Evolutionary conservation across 106 monocot genomes (phyloP).

Genomic region (Dioscorea alata): DNA sequence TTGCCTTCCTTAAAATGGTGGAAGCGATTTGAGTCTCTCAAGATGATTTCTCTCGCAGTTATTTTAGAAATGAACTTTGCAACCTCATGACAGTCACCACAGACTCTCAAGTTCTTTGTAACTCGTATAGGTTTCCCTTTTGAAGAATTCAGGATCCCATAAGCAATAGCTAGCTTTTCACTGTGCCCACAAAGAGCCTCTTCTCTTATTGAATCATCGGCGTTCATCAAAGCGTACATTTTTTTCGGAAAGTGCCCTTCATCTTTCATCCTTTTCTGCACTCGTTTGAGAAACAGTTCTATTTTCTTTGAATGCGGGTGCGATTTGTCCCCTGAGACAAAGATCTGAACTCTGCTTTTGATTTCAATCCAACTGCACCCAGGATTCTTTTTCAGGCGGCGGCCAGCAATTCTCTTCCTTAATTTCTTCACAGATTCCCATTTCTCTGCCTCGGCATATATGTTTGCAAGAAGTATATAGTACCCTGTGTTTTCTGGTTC

Average conservation of each 20-base stretch:
- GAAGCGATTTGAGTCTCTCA: constrained; percentile 60
- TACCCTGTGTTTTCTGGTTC: constrained; percentile 72
- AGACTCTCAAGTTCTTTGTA: constrained; percentile 50
- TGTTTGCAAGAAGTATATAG: constrained; percentile 63
- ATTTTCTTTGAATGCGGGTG: constrained; percentile 40
- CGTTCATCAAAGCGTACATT: constrained; percentile 43
- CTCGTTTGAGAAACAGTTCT: constrained; percentile 22
- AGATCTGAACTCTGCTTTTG: constrained; percentile 42
- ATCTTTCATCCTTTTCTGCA: constrained; percentile 38
- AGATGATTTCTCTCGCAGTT: constrained; percentile 40
- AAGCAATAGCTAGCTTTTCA: constrained; percentile 60
- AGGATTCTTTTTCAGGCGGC: constrained; percentile 23
- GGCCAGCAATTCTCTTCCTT: constrained; percentile 29
- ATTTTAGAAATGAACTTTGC: constrained; percentile 55
- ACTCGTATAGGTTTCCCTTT: constrained; percentile 50
- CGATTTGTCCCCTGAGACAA: constrained; percentile 29
- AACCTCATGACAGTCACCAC: constrained; percentile 64
- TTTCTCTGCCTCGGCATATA: constrained; percentile 66
- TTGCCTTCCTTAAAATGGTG: constrained; percentile 54
- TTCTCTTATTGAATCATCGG: constrained; percentile 34
- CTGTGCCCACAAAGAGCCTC: constrained; percentile 69
- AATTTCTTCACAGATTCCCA: constrained; percentile 57
- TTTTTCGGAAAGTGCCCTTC: constrained; percentile 35
- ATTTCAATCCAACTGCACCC: constrained; percentile 72
- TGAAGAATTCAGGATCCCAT: constrained; percentile 47